Percentiles rank a stretch among this genome's conserved stretches.
Evolutionary conservation across 2,329 filamentous ascomycete species (phyloP).

Genomic region (Aspergillus bombycis): DNA sequence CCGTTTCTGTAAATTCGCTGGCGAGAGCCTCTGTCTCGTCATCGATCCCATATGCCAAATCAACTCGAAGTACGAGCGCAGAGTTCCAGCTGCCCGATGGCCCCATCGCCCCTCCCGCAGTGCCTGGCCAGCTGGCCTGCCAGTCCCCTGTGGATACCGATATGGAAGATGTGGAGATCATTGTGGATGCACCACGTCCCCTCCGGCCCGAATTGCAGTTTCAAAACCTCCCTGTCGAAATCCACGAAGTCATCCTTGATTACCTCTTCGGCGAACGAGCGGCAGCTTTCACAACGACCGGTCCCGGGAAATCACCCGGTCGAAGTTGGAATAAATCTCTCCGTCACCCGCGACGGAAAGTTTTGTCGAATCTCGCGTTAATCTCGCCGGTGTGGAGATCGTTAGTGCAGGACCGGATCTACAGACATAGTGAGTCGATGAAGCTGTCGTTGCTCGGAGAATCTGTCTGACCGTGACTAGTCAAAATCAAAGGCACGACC

Average conservation of each 20-base stretch:
- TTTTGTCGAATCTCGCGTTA: conserved; percentile 67
- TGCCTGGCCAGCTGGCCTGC: conserved; percentile 24
- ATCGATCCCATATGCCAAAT: conserved; percentile 27
- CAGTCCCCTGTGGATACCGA: conserved; percentile 27
- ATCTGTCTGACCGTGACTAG: conserved; percentile 26
- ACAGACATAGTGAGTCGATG: conserved; percentile 61
- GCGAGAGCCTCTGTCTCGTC: conserved; percentile 27
- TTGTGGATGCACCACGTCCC: conserved; percentile 13
- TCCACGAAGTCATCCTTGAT: conserved; percentile 73
- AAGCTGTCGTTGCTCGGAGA: not conserved
- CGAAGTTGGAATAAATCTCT: conserved; percentile 67
- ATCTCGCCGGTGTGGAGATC: conserved; percentile 64
- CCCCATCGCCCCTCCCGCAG: conserved; percentile 23
- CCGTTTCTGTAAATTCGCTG: conserved; percentile 38
- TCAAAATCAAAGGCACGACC: conserved; percentile 73
- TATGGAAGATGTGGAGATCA: conserved; percentile 30
- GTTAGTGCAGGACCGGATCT: conserved; percentile 72
- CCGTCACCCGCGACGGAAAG: conserved; percentile 68
- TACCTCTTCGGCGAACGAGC: conserved; percentile 70
- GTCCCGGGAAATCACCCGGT: conserved; percentile 54
- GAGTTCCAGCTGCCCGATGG: conserved; percentile 29
- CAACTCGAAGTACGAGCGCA: conserved; percentile 31
- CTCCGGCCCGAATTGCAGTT: conserved; percentile 28
- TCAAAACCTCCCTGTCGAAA: conserved; percentile 64
- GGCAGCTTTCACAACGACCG: conserved; percentile 62